These are phyloP conservation scores for Tremella mesenterica DNA, from an alignment of 768 basidiomycete species.

Conservation along the genomic window DNA sequence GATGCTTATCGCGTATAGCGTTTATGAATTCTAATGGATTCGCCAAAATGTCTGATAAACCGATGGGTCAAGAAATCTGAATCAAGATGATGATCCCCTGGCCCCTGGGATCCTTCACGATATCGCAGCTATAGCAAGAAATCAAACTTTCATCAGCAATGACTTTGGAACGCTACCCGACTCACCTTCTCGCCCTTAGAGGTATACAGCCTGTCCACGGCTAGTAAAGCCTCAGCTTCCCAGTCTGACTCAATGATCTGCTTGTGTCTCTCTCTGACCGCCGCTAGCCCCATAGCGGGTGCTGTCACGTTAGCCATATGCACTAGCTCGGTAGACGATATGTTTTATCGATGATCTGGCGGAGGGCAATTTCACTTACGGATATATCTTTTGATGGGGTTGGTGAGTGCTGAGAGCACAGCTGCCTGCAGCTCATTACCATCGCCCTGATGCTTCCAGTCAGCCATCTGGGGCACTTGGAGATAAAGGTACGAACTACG, in stretches of 20 bases:
- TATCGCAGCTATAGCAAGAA: too few relatives aligned
- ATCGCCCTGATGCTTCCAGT: background rate
- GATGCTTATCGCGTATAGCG: too few relatives aligned
- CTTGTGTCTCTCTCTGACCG: background rate
- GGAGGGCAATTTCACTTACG: too few relatives aligned
- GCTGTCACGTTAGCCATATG: background rate
- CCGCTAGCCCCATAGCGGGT: background rate
- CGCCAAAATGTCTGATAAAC: too few relatives aligned
- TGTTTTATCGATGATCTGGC: too few relatives aligned
- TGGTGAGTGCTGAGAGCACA: background rate
- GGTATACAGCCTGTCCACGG: background rate
- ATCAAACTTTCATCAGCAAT: too few relatives aligned
- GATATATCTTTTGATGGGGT: background rate
- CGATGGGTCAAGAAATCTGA: too few relatives aligned
- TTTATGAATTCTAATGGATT: too few relatives aligned
- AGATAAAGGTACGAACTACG: background rate
- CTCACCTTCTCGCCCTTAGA: background rate
- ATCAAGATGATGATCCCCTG: too few relatives aligned
- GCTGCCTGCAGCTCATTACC: background rate
- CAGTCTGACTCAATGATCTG: background rate
- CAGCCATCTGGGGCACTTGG: background rate
- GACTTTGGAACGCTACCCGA: too few relatives aligned
- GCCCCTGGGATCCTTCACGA: too few relatives aligned
- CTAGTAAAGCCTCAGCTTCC: background rate
- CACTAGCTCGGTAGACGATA: background rate